These are phyloP conservation scores for Sclerotiophoma versabilis DNA, from an alignment of 2,329 filamentous ascomycete genomes.

Conservation along the genomic window DNA sequence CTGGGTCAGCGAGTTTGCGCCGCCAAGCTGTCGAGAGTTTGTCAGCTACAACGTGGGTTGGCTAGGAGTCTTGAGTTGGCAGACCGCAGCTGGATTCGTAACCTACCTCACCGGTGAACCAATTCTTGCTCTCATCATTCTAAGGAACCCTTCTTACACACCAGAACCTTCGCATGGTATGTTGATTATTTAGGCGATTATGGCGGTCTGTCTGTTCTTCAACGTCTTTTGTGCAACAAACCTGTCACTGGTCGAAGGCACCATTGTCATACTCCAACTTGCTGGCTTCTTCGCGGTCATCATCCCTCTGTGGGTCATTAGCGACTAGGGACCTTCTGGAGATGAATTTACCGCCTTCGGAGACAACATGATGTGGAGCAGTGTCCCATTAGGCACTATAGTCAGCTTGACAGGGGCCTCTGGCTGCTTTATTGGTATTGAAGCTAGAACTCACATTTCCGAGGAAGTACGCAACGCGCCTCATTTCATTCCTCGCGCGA, in stretches of 20 bases:
- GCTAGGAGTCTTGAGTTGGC: slow-evolving; percentile 50
- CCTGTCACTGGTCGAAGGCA: slow-evolving; percentile 41
- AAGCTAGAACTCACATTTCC: slow-evolving; percentile 38
- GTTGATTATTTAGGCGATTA: slow-evolving; percentile 45
- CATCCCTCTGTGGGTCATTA: slow-evolving; percentile 37
- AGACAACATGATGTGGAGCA: slow-evolving; percentile 46
- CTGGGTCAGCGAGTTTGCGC: slow-evolving; percentile 41
- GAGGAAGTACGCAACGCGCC: slow-evolving; percentile 42
- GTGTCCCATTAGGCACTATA: slow-evolving; percentile 40
- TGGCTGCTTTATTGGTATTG: slow-evolving; percentile 35
- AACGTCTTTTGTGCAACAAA: slow-evolving; percentile 49
- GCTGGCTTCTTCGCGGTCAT: slow-evolving; percentile 52
- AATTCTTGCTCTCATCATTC: slow-evolving; percentile 46
- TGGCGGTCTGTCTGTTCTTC: slow-evolving; percentile 48
- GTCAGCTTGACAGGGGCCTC: slow-evolving; percentile 42
- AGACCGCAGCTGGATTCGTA: slow-evolving; percentile 35
- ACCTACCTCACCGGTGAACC: slow-evolving; percentile 31
- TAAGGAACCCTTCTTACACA: slow-evolving; percentile 52
- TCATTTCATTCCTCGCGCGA: slow-evolving; percentile 42
- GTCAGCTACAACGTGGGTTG: slow-evolving; percentile 44
- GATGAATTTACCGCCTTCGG: slow-evolving; percentile 37
- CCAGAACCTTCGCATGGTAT: slow-evolving; percentile 57
- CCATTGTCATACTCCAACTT: slow-evolving; percentile 43
- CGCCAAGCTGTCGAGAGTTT: slow-evolving; percentile 26
- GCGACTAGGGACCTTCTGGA: slow-evolving; percentile 24